Conservation (phyloP, 306 rosid genomes). For the Vachellia pachyceras region DNA sequence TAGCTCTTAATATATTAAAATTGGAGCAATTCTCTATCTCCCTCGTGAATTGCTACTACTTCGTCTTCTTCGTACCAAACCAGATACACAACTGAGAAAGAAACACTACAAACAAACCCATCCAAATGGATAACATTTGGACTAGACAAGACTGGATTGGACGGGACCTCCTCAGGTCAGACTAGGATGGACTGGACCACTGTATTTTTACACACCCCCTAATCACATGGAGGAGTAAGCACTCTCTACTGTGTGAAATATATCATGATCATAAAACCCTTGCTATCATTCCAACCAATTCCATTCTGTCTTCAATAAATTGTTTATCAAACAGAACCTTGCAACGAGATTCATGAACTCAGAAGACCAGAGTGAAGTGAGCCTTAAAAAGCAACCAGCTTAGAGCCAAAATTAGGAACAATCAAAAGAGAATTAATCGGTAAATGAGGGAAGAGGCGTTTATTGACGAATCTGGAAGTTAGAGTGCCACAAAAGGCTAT, state of each 20-base stretch:
- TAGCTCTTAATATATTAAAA: too few relatives aligned
- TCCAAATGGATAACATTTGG: too few relatives aligned
- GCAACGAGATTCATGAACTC: neutral
- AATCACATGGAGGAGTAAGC: neutral
- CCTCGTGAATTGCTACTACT: too few relatives aligned
- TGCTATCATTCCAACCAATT: neutral
- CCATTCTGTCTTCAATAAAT: neutral
- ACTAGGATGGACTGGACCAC: too few relatives aligned
- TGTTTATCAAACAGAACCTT: neutral
- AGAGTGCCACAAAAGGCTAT: slow-evolving; percentile 65
- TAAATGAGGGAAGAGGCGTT: slow-evolving; percentile 55
- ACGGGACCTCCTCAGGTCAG: too few relatives aligned
- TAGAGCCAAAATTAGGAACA: neutral
- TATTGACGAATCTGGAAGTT: slow-evolving; percentile 71
- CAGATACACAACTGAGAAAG: too few relatives aligned
- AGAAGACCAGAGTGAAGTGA: neutral
- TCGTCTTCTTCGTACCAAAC: too few relatives aligned
- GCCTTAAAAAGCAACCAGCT: neutral
- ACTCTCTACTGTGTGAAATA: neutral
- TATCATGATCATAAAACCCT: neutral
- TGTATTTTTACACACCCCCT: too few relatives aligned
- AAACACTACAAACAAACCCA: too few relatives aligned
- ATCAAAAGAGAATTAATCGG: slow-evolving; percentile 42
- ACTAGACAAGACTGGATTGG: too few relatives aligned
- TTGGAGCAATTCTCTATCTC: too few relatives aligned